These are phyloP conservation scores for Fusarium austroafricanum DNA, from an alignment of 2,329 filamentous ascomycete genomes.

Conservation along the genomic window DNA sequence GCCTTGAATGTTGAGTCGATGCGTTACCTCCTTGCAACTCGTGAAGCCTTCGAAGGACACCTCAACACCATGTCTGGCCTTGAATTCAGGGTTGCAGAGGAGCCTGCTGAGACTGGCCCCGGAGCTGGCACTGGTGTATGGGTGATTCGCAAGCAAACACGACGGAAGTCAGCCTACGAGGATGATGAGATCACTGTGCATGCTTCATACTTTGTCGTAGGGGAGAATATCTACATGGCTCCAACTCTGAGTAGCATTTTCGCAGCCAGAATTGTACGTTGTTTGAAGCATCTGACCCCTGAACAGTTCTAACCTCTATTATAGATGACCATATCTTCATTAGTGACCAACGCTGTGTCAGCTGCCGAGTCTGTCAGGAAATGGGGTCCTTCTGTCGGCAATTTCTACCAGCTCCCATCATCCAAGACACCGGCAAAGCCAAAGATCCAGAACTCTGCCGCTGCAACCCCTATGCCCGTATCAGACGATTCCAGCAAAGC, in stretches of 20 bases:
- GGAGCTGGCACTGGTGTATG: slow-evolving; percentile 76
- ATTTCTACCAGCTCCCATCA: slow-evolving; percentile 60
- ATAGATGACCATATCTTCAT: slow-evolving; percentile 66
- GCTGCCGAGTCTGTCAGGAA: slow-evolving; percentile 62
- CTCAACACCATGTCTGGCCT: slow-evolving; percentile 73
- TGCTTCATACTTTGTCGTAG: slow-evolving; percentile 72
- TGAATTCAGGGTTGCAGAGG: slow-evolving; percentile 74
- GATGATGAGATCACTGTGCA: slow-evolving; percentile 71
- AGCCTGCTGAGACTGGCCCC: slow-evolving; percentile 71
- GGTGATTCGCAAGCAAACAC: slow-evolving; percentile 76
- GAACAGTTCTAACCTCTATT: slow-evolving; percentile 16
- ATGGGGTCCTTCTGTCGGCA: slow-evolving; percentile 67
- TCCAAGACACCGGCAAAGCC: slow-evolving; percentile 42
- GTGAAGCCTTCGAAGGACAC: slow-evolving; percentile 72
- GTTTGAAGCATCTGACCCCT: neutral
- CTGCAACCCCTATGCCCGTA: slow-evolving; percentile 59
- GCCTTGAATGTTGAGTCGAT: slow-evolving; percentile 71
- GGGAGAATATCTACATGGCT: slow-evolving; percentile 75
- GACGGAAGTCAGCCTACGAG: slow-evolving; percentile 64
- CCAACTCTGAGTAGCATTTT: slow-evolving; percentile 70
- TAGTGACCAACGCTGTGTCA: slow-evolving; percentile 65
- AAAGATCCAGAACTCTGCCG: slow-evolving; percentile 57
- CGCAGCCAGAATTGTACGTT: slow-evolving; percentile 66
- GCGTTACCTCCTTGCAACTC: slow-evolving; percentile 67
- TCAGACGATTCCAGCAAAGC: slow-evolving; percentile 49